Base-by-base conservation (phyloP, 108 stramenopile species). In the Cyclotella kingstonii region DNA sequence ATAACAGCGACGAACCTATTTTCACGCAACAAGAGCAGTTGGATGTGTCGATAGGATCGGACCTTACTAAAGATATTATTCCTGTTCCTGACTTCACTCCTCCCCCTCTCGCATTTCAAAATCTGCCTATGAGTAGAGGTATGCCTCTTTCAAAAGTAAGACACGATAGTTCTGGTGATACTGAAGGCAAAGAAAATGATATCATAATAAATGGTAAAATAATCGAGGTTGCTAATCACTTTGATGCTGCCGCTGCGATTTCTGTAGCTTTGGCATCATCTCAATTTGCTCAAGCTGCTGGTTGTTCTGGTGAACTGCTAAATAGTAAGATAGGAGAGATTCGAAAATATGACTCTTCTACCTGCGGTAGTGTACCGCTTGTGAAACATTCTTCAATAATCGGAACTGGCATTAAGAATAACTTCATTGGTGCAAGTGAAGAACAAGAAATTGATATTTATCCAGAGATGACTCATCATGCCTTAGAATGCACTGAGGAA, bases 121-220 rank as follows among this genome's bases (percentile, higher is more conserved):
- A 73, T 45, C 35, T 73, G 4, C 72, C 72, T 35, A 73, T 73
- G 66, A 47, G 43, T 35, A 66, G 72, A 49, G 22, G 53, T 17
- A 25, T 55, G 19, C 17, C 61, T 27, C 17, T 26, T 10, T 56
- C 53, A n/a, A n/a, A n/a, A n/a, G n/a, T n/a, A n/a, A n/a, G n/a
- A n/a, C n/a, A n/a, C n/a, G n/a, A n/a, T n/a, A n/a, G n/a, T n/a
- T n/a, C n/a, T n/a, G n/a, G n/a, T 61, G n/a, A 29, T 30, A 3
- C 50, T 58, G 33, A 25, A 39, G 21, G 25, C 28, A 27, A 23
- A 22, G 40, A 14, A 11, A 14, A 33, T n/a, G 55, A 19, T 21
- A 56, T 27, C 21, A 29, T 44, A 31, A 9, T 27, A 3, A 48
- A 36, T 5, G 44, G 66, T 19, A 41, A 52, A 44, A 34, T 50